These are phyloP conservation scores for Adansonia grandidieri DNA, from an alignment of 441 rosid genomes.

Conservation along the genomic window DNA sequence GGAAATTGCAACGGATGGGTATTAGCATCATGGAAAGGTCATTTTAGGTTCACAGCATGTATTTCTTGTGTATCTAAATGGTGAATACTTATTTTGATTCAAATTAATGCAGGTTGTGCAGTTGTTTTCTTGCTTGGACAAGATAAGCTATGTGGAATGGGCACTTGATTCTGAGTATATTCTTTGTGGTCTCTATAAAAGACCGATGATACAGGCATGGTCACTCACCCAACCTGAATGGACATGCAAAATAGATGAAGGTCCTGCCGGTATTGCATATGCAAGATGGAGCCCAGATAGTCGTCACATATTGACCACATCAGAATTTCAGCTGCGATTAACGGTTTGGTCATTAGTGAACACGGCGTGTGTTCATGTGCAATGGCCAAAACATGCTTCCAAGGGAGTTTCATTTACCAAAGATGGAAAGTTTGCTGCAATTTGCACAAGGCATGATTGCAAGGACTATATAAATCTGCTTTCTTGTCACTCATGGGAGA, in stretches of 20 bases:
- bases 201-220: constrained; percentile 97
- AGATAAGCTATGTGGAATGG: constrained; percentile 94
- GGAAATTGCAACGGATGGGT: neutral
- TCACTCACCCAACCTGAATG: constrained; percentile 91
- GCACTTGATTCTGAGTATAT: constrained; percentile 94
- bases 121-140: constrained; percentile 93
- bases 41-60: neutral
- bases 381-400: constrained; percentile 92
- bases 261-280: constrained; percentile 93
- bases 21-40: neutral
- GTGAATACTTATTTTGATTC: neutral
- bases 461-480: constrained; percentile 87
- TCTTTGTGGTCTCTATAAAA: constrained; percentile 87
- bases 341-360: constrained; percentile 95
- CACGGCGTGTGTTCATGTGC: constrained; percentile 96
- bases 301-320: constrained; percentile 91
- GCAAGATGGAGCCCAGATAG: constrained; percentile 99
- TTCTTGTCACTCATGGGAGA: constrained; percentile 91
- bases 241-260: constrained; percentile 99
- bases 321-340: constrained; percentile 85
- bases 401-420: constrained; percentile 80
- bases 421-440: constrained; percentile 90
- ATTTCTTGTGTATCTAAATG: neutral
- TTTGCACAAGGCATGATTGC: constrained; percentile 92
- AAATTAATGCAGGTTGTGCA: constrained; percentile 78